Evolutionary conservation across 495 filamentous ascomycete genomes (phyloP), one percentile per base, ranked within the genome.

Genomic region (Amniculicola lignicola): DNA sequence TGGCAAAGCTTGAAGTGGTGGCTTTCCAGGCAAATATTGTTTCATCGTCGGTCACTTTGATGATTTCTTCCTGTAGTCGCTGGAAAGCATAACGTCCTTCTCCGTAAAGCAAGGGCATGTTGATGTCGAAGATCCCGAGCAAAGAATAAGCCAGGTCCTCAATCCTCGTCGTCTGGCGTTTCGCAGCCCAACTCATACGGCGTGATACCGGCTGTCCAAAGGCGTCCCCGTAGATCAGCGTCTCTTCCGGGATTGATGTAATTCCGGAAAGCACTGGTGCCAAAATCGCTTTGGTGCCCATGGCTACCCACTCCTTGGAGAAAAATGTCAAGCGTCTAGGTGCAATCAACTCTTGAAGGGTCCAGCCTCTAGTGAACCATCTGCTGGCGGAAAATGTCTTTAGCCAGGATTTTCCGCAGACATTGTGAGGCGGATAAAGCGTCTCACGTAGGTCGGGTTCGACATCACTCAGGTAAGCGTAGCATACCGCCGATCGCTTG

Each of bases 1-100:
- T n/a, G n/a, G n/a, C n/a, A n/a, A n/a, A n/a, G n/a, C n/a, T n/a
- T n/a, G n/a, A n/a, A n/a, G n/a, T n/a, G n/a, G n/a, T n/a, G n/a
- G n/a, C n/a, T n/a, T n/a, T 51, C 50, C 50, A 54, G 18, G 50
- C 50, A 19, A 54, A 54, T 12, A 54, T 45, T 4, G 21, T 19
- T 9, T 44, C n/a, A 24, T 54, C 50, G 21, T 43, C 19, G 33
- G 38, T 44, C 5, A 14, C 11, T 21, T 45, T 54, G 10, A 54
- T 43, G 11, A 54, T 54, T 35, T 54, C 50, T 14, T 44, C 39
- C 33, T 45, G 38, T 6, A 54, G 50, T 24, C 50, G 38, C 9
- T 27, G 24, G 19, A 45, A 54, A 18, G 50, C 37, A 10, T 29
- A 4, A 14, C 23, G 9, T 16, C 50, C 50, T 35, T 54, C 50